Evolutionary conservation across 208 protist genomes (phyloP), one percentile per base, ranked within the genome.

Genomic region (Eutreptiella sp.): DNA sequence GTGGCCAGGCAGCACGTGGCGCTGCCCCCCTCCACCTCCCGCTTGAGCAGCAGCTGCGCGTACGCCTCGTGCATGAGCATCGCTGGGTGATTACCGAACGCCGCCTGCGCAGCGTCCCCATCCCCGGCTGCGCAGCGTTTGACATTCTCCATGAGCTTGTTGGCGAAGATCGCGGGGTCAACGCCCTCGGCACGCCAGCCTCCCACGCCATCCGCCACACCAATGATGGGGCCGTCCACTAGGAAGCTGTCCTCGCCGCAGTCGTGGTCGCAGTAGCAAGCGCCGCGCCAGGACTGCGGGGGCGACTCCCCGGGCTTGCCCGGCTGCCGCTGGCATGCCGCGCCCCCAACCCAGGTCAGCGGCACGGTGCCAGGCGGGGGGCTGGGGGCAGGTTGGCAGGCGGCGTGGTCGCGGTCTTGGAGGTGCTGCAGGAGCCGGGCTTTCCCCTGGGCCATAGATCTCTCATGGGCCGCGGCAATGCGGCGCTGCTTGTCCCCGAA

Each of bases 211-310:
- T 94, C 88, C 2, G 88, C 85, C 29, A 94, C 81, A 23, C 85
- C 88, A 55, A 92, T 82, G 31, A 80, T 81, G 67, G 84, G 36
- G 76, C 14, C 24, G 50, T 83, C 71, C 27, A 93, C 85, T 46
- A 93, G 90, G 74, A 93, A 93, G 62, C 80, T 88, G 68, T 93
- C 87, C 48, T 93, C 87, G 21, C 87, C 87, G 62, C 87, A 93
- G 81, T 93, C 83, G 14, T 91, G 73, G 68, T 88, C 87, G 42
- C 90, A 77, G 47, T 89, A 93, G 57, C 79, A 86, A 1, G 80
- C 67, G 2, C 87, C n/a, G n/a, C n/a, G n/a, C n/a, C n/a, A n/a
- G n/a, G n/a, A n/a, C n/a, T n/a, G n/a, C n/a, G n/a, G n/a, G n/a
- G n/a, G n/a, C n/a, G n/a, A n/a, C n/a, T n/a, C n/a, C n/a, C n/a